Percentiles rank a stretch among this genome's conserved stretches.
phyloP scores from a whole-genome alignment of 495 filamentous ascomycete species.

The Aspergillus sclerotioniger region DNA sequence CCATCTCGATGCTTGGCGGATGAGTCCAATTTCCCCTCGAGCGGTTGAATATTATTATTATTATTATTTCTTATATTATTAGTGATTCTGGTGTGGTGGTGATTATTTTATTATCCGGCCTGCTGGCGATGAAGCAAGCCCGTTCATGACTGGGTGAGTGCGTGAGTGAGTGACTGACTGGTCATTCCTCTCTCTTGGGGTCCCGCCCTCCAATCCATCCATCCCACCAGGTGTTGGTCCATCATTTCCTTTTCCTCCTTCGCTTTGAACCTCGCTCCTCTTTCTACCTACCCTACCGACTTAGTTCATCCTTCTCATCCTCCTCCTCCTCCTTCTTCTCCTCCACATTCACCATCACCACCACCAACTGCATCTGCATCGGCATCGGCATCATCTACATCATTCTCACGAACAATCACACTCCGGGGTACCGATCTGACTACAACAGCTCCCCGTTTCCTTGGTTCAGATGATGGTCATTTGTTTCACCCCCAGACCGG shows the following conservation, averaged over 20 bases:
- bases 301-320: not conserved
- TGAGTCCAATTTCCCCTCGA: not conserved
- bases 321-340: conserved; percentile 4
- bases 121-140: not conserved
- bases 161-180: too few relatives aligned
- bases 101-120: not conserved
- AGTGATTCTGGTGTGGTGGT: too few relatives aligned
- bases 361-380: not conserved
- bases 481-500: conserved; percentile 5
- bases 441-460: not conserved
- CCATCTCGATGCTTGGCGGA: not conserved
- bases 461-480: conserved; percentile 6
- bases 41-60: not conserved
- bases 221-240: not conserved
- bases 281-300: too few relatives aligned
- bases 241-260: conserved; percentile 5
- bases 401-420: too few relatives aligned
- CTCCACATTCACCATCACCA: not conserved
- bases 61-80: conserved; percentile 1
- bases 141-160: too few relatives aligned
- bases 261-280: not conserved
- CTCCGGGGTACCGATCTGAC: not conserved
- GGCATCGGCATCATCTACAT: not conserved
- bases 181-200: not conserved
- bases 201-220: conserved; percentile 1